A percentile compares a stretch with the other conserved stretches of the same genome.
Conservation (phyloP, 768 basidiomycete genomes). For the Trametes gibbosa region DNA sequence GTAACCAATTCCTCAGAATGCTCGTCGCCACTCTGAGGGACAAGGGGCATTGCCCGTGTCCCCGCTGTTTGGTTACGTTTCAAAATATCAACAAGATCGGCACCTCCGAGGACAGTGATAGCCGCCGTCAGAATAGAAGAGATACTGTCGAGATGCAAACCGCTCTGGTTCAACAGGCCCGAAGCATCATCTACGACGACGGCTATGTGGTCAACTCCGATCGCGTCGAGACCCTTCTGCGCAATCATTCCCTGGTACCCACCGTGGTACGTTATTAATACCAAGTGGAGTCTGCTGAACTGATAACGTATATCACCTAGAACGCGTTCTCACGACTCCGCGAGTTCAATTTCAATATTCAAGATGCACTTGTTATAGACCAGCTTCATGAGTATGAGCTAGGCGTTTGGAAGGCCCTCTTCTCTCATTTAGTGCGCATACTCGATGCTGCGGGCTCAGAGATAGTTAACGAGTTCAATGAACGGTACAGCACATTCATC, state of each 20-base stretch:
- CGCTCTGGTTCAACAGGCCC: neutral
- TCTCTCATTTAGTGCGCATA: constrained; percentile 30
- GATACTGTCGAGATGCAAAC: neutral
- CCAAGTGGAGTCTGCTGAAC: neutral
- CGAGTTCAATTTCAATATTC: constrained; percentile 26
- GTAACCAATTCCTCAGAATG: neutral
- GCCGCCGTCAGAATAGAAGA: neutral
- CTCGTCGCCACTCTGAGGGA: constrained; percentile 21
- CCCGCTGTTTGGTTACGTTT: constrained; percentile 26
- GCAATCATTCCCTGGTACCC: constrained; percentile 22
- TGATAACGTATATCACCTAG: constrained; percentile 18
- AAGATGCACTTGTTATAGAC: constrained; percentile 27
- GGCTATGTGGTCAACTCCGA: constrained; percentile 9
- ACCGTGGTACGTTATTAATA: constrained; percentile 14
- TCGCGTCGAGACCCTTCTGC: constrained; percentile 16
- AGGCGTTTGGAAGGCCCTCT: constrained; percentile 31
- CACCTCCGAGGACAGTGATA: constrained; percentile 5
- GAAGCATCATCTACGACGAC: constrained; percentile 18
- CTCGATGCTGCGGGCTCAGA: constrained; percentile 6
- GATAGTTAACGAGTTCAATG: constrained; percentile 10
- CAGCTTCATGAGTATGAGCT: constrained; percentile 34
- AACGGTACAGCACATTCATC: constrained; percentile 8
- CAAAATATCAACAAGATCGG: constrained; percentile 18
- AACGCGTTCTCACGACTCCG: constrained; percentile 30
- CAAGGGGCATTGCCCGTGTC: constrained; percentile 32